A percentile compares a stretch with the other conserved stretches of the same genome.
phyloP scores from a whole-genome alignment of 805 yeast species.

The Saccharomycopsis sp. region DNA sequence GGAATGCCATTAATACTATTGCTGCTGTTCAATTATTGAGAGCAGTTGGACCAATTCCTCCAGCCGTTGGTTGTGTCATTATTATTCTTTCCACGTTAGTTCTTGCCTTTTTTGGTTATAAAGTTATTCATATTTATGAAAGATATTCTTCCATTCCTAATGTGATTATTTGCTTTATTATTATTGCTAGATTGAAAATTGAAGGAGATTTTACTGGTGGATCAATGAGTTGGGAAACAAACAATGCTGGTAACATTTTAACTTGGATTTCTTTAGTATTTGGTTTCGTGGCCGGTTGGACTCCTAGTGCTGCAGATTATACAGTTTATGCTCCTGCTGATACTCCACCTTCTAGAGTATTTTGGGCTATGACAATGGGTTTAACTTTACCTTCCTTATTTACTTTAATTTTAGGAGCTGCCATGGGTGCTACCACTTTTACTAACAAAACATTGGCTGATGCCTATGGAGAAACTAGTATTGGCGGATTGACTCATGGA shows the following conservation, averaged over 20 bases:
- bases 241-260: constrained; percentile 66
- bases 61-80: constrained; percentile 84
- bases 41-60: constrained; percentile 56
- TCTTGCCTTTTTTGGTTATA: constrained; percentile 78
- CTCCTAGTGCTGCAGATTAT: constrained; percentile 86
- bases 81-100: constrained; percentile 56
- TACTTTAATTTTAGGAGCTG: constrained; percentile 79
- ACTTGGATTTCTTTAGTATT: constrained; percentile 78
- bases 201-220: constrained; percentile 50
- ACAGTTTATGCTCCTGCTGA: constrained; percentile 74
- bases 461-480: constrained; percentile 40
- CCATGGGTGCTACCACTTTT: constrained; percentile 59
- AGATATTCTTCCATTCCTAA: constrained; percentile 87
- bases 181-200: constrained; percentile 65
- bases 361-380: constrained; percentile 54
- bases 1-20: constrained; percentile 92
- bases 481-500: constrained; percentile 79
- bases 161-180: constrained; percentile 57
- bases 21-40: constrained; percentile 74
- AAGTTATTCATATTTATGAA: constrained; percentile 70
- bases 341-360: constrained; percentile 48
- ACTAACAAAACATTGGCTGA: constrained; percentile 35
- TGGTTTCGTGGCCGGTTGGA: constrained; percentile 94
- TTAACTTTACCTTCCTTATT: constrained; percentile 58
- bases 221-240: constrained; percentile 42